phyloP scores from a whole-genome alignment of 306 rosid species.

The Arachis stenosperma region DNA sequence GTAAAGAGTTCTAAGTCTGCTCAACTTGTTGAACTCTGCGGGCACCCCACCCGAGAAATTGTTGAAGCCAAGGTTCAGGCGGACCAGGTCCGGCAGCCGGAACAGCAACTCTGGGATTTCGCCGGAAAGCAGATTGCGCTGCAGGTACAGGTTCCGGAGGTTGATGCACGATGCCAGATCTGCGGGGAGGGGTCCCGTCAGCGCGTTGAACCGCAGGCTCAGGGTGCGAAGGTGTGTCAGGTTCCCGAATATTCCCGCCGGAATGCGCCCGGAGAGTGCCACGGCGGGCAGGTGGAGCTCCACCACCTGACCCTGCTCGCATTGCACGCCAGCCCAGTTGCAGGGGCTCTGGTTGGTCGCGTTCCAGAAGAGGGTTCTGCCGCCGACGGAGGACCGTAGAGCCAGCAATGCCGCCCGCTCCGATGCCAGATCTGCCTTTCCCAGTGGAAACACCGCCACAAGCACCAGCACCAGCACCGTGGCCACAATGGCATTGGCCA shows the following conservation, averaged over 20 bases:
- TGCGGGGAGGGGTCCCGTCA: constrained; percentile 54
- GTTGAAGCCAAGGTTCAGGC: constrained; percentile 64
- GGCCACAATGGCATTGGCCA: not conserved
- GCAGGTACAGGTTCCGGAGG: constrained; percentile 66
- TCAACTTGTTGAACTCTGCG: constrained; percentile 37
- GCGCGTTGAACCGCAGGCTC: constrained; percentile 67
- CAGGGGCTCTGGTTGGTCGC: constrained; percentile 49
- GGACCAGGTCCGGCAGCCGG: constrained; percentile 47
- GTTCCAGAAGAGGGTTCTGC: constrained; percentile 63
- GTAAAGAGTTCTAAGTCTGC: constrained; percentile 51
- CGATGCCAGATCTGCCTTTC: constrained; percentile 52
- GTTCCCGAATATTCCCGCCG: constrained; percentile 54
- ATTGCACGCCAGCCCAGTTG: constrained; percentile 62
- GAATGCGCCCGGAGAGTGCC: constrained; percentile 63
- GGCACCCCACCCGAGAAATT: constrained; percentile 61
- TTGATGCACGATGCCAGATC: constrained; percentile 60
- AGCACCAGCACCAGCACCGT: not conserved
- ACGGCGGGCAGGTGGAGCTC: constrained; percentile 70
- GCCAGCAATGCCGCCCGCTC: constrained; percentile 59
- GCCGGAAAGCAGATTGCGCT: constrained; percentile 54
- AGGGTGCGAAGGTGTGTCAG: constrained; percentile 62
- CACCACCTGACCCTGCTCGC: constrained; percentile 47
- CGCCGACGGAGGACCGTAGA: constrained; percentile 56
- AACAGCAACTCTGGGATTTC: constrained; percentile 50
- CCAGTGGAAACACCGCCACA: constrained; percentile 1